A percentile compares a stretch with the other conserved stretches of the same genome.
phyloP scores from a whole-genome alignment of 495 filamentous ascomycete species.

The Aspergillus incahuasiensis region DNA sequence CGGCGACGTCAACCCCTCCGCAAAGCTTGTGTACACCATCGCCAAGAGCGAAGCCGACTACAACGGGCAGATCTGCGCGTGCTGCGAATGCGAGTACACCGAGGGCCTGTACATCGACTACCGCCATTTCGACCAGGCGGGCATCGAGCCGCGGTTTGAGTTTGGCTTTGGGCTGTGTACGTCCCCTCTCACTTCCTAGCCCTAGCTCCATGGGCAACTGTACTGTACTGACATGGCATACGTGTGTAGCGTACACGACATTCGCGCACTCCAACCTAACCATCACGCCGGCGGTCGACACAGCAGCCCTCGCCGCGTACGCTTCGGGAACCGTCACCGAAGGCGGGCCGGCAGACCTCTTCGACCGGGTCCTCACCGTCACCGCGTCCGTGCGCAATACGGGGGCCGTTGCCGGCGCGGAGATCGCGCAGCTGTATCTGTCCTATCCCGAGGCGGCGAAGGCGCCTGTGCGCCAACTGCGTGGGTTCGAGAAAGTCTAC shows the following conservation, averaged over 20 bases:
- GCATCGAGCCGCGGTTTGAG: conserved; percentile 55
- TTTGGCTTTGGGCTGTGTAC: conserved; percentile 59
- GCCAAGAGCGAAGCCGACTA: conserved; percentile 66
- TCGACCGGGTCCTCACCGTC: conserved; percentile 28
- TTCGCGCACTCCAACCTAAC: conserved; percentile 47
- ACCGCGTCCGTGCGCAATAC: conserved; percentile 47
- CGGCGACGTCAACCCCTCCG: conserved; percentile 64
- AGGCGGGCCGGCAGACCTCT: conserved; percentile 32
- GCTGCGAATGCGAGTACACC: conserved; percentile 15
- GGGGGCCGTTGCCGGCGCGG: conserved; percentile 46
- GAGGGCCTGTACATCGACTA: conserved; percentile 67
- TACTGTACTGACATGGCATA: conserved; percentile 34
- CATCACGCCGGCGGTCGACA: background rate
- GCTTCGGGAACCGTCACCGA: background rate
- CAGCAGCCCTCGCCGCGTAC: background rate
- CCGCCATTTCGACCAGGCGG: conserved; percentile 54
- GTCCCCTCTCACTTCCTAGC: background rate
- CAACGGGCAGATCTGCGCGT: conserved; percentile 56
- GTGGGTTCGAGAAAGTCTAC: conserved; percentile 61
- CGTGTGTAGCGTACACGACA: conserved; percentile 50
- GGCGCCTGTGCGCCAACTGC: conserved; percentile 49
- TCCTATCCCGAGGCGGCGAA: conserved; percentile 27
- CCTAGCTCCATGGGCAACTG: too few relatives aligned
- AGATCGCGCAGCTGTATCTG: conserved; percentile 58
- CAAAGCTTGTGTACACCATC: conserved; percentile 77